Evolutionary conservation across 2,329 filamentous ascomycete species (phyloP).

Genomic region (Colletotrichum navitas): DNA sequence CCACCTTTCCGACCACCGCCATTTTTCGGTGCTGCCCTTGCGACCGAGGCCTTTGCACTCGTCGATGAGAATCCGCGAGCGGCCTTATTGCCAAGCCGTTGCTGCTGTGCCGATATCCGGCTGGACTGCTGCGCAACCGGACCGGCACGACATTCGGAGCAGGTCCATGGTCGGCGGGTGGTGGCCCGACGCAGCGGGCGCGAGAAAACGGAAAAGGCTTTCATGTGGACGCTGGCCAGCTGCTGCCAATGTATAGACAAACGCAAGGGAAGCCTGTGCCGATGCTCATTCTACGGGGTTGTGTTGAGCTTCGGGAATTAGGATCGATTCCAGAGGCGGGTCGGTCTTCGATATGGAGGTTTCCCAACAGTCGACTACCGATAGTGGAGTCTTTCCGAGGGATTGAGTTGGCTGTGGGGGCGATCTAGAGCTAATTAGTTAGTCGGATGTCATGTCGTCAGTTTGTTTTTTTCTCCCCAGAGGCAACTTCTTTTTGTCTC

Average conservation of each 20-base stretch:
- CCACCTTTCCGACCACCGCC: slow-evolving; percentile 41
- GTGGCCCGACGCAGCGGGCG: slow-evolving; percentile 54
- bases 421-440: slow-evolving; percentile 24
- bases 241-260: slow-evolving; percentile 36
- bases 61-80: slow-evolving; percentile 49
- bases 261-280: slow-evolving; percentile 26
- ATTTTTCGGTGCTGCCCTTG: slow-evolving; percentile 14
- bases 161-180: slow-evolving; percentile 59
- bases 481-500: slow-evolving; percentile 24
- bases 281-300: slow-evolving; percentile 37
- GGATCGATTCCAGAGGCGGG: not conserved
- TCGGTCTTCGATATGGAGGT: slow-evolving; percentile 8
- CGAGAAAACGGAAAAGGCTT: slow-evolving; percentile 54
- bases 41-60: slow-evolving; percentile 29
- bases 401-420: slow-evolving; percentile 26
- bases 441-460: slow-evolving; percentile 36
- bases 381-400: slow-evolving; percentile 36
- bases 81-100: slow-evolving; percentile 41
- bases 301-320: not conserved
- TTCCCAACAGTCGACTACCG: slow-evolving; percentile 31
- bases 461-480: slow-evolving; percentile 22
- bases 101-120: slow-evolving; percentile 48
- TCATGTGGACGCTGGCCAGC: slow-evolving; percentile 54
- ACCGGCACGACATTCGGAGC: slow-evolving; percentile 56
- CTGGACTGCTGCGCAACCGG: slow-evolving; percentile 50